A percentile compares a stretch with the other conserved stretches of the same genome.
These are phyloP conservation scores for Alternaria incomplexa DNA, from an alignment of 2,329 filamentous ascomycete genomes.

Conservation along the genomic window DNA sequence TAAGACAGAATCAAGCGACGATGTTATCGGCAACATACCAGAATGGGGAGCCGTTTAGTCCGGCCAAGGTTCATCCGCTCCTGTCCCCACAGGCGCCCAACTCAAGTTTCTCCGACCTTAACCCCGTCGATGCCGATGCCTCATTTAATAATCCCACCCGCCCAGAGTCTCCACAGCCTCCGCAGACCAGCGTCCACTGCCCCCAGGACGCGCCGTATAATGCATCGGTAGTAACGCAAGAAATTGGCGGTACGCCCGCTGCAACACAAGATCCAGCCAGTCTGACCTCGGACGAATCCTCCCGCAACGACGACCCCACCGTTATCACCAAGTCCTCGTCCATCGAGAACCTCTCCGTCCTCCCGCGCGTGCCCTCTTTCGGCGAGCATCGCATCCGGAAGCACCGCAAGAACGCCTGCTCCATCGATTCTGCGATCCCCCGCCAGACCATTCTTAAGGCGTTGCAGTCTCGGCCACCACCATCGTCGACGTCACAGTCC, in stretches of 20 bases:
- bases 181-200: constrained; percentile 32
- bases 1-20: constrained; percentile 4
- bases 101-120: constrained; percentile 41
- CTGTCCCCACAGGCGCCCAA: constrained; percentile 39
- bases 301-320: constrained; percentile 25
- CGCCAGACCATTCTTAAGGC: constrained; percentile 85
- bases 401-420: constrained; percentile 53
- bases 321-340: constrained; percentile 40
- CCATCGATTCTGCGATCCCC: constrained; percentile 69
- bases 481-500: constrained; percentile 61
- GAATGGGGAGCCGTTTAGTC: constrained; percentile 42
- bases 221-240: constrained; percentile 38
- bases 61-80: constrained; percentile 43
- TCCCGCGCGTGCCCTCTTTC: constrained; percentile 44
- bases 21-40: constrained; percentile 32
- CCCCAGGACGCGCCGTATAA: constrained; percentile 29
- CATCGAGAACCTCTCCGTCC: constrained; percentile 43
- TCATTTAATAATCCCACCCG: constrained; percentile 34
- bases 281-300: constrained; percentile 35
- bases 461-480: constrained; percentile 67
- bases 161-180: constrained; percentile 35
- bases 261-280: constrained; percentile 21
- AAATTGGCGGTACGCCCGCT: constrained; percentile 36
- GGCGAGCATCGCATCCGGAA: constrained; percentile 45
- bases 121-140: constrained; percentile 36